These are phyloP conservation scores for Leccinum pseudoinsigne DNA, from an alignment of 1,284 basidiomycete species.

Conservation along the genomic window DNA sequence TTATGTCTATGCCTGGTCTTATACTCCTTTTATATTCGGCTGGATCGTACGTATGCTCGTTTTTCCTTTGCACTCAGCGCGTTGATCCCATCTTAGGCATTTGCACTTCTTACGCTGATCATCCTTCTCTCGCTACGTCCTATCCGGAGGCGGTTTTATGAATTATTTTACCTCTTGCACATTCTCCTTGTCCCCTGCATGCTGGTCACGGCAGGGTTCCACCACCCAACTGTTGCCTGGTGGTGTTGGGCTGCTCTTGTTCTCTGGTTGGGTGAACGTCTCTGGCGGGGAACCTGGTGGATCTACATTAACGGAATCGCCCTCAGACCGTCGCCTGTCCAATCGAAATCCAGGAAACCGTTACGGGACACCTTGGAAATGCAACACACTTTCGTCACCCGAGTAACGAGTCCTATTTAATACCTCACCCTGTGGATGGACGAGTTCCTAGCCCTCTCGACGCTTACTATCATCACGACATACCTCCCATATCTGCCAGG, in stretches of 20 bases:
- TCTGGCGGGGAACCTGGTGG: slow-evolving; percentile 61
- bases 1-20: slow-evolving; percentile 65
- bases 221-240: slow-evolving; percentile 69
- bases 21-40: slow-evolving; percentile 73
- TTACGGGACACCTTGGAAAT: slow-evolving; percentile 27
- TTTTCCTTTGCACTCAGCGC: slow-evolving; percentile 7
- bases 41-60: slow-evolving; percentile 54
- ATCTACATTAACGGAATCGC: slow-evolving; percentile 56
- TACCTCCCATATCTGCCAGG: not conserved
- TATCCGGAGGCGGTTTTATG: slow-evolving; percentile 70
- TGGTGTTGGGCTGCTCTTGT: slow-evolving; percentile 69
- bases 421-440: too few species aligned
- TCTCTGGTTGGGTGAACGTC: slow-evolving; percentile 68
- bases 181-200: slow-evolving; percentile 65
- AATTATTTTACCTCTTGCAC: slow-evolving; percentile 76
- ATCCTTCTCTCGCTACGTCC: slow-evolving; percentile 63
- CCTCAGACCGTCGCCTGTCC: not conserved
- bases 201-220: slow-evolving; percentile 61
- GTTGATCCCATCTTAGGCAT: slow-evolving; percentile 50
- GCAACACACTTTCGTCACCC: slow-evolving; percentile 5
- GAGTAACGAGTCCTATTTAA: too few species aligned
- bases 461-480: too few species aligned
- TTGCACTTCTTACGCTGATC: slow-evolving; percentile 67
- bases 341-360: slow-evolving; percentile 1
- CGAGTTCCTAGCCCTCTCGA: too few species aligned